A percentile compares a stretch with the other conserved stretches of the same genome.
Evolutionary conservation across 1,284 basidiomycete species (phyloP).

Genomic region (Phellopilus nigrolimitatus): DNA sequence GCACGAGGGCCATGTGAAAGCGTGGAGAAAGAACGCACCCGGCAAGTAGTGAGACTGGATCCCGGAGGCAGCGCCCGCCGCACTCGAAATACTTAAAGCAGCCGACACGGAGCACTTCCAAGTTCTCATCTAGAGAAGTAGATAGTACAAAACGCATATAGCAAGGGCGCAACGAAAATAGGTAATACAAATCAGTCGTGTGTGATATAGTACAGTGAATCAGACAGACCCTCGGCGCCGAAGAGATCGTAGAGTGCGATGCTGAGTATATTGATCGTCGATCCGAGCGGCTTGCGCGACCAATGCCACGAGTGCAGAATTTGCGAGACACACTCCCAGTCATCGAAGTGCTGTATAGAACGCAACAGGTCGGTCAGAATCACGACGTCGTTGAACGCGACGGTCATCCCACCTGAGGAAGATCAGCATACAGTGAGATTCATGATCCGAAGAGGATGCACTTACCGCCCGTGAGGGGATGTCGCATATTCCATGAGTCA

Average conservation of each 20-base stretch:
- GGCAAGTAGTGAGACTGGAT: conserved; percentile 84
- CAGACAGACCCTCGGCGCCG: conserved; percentile 74
- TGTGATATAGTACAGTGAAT: conserved; percentile 21
- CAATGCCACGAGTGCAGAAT: conserved; percentile 77
- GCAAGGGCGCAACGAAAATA: conserved; percentile 1
- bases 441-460: neutral
- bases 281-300: conserved; percentile 74
- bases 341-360: conserved; percentile 42
- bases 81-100: conserved; percentile 98
- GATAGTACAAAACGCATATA: conserved; percentile 4
- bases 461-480: conserved; percentile 86
- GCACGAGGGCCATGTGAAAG: too few species aligned
- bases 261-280: conserved; percentile 87
- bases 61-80: conserved; percentile 85
- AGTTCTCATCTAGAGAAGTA: conserved; percentile 52
- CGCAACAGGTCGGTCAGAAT: conserved; percentile 62
- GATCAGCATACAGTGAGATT: neutral
- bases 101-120: conserved; percentile 84
- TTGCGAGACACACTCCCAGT: conserved; percentile 61
- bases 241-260: conserved; percentile 92
- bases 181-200: conserved; percentile 8
- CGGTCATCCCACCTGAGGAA: conserved; percentile 78
- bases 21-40: conserved; percentile 45
- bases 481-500: conserved; percentile 99
- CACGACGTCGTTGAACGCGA: conserved; percentile 83